Percentiles rank a stretch among this genome's conserved stretches.
Evolutionary conservation across 306 rosid genomes (phyloP).

Genomic region (Alnus rubra): DNA sequence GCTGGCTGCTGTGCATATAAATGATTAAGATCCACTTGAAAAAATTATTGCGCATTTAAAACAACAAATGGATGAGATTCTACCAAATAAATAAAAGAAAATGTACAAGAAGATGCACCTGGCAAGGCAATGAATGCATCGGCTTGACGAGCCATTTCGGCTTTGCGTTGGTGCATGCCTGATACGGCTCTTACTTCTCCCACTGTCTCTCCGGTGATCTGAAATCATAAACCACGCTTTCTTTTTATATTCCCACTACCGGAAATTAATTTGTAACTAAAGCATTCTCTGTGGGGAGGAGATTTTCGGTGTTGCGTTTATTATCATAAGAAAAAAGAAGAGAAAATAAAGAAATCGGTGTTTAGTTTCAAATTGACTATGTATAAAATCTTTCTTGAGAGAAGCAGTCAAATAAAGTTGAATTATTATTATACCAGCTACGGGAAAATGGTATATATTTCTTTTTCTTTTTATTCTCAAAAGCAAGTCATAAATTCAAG

Average conservation of each 20-base stretch:
- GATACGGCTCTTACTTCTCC: constrained; percentile 92
- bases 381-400: not conserved
- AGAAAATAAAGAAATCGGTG: not conserved
- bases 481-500: not conserved
- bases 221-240: not conserved
- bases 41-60: not conserved
- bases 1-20: not conserved
- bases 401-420: not conserved
- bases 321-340: not conserved
- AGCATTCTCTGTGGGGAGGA: not conserved
- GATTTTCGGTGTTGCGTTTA: not conserved
- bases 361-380: not conserved
- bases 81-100: not conserved
- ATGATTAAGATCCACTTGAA: not conserved
- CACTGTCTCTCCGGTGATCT: constrained; percentile 82
- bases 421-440: not conserved
- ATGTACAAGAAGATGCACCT: constrained; percentile 35
- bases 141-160: constrained; percentile 93
- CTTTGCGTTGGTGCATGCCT: constrained; percentile 96
- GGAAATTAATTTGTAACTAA: not conserved
- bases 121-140: constrained; percentile 95
- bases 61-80: not conserved
- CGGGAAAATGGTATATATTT: not conserved
- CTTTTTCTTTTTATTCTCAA: not conserved
- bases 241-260: not conserved